These are phyloP conservation scores for Arxiozyma slooffiae DNA, from an alignment of 1,139 yeast species.

Conservation along the genomic window DNA sequence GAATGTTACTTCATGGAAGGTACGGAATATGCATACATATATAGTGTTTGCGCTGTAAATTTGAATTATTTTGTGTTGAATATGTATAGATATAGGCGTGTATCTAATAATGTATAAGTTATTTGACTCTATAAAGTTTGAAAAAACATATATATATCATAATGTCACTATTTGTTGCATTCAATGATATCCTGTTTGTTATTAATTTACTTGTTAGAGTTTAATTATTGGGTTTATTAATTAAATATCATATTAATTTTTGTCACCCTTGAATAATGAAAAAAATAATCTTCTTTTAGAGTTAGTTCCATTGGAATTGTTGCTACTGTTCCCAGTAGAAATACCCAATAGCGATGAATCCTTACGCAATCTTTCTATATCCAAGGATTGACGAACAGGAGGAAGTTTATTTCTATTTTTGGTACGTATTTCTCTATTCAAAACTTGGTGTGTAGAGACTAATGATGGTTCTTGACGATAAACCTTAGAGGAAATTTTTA, in stretches of 20 bases:
- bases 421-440: not conserved
- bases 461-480: not conserved
- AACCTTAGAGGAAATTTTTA: not conserved
- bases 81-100: not conserved
- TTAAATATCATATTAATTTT: conserved; percentile 8
- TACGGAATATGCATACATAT: too few species aligned
- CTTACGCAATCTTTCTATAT: conserved; percentile 21
- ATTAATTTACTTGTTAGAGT: too few species aligned
- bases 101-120: not conserved
- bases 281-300: conserved; percentile 10
- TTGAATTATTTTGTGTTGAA: not conserved
- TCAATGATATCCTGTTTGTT: not conserved
- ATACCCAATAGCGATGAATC: conserved; percentile 13
- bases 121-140: not conserved
- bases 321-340: conserved; percentile 2
- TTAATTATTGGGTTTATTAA: not conserved
- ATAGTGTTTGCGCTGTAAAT: not conserved
- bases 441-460: not conserved
- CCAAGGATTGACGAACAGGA: conserved; percentile 24
- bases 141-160: not conserved
- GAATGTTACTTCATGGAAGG: too few species aligned
- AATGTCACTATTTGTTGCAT: not conserved
- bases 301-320: not conserved
- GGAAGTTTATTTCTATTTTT: conserved; percentile 8
- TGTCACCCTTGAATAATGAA: conserved; percentile 15